Base-by-base conservation (phyloP, 257 asterid species). In the Nicotiana paniculata region DNA sequence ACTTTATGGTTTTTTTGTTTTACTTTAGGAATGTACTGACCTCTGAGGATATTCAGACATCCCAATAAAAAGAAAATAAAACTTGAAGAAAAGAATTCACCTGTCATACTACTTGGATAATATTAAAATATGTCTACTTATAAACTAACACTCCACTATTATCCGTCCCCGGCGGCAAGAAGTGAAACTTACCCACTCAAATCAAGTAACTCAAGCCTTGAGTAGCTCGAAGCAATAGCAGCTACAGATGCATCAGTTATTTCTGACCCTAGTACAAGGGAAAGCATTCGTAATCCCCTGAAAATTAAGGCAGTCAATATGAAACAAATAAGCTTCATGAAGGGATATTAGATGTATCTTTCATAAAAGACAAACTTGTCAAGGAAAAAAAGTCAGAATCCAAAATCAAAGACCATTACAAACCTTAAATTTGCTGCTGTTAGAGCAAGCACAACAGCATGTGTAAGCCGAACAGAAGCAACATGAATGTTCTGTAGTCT, bases 171-270 rank as follows among this genome's bases (percentile, higher is more conserved):
- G 5, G 3, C 24, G 11, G 15, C 53, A 66, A 12, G 30, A 79
- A 61, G 69, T n/a, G 78, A 17, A 81, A 90, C 95, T 32, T 87
- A 96, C 99, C 99, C 99, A 82, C 99, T 96, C 39, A 96, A 92
- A 91, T 96, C 99, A 85, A 96, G 97, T 90, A 92, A 89, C 84
- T 96, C 97, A 84, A 96, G 89, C 63, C 88, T 90, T 16, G 97
- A 82, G 86, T 94, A 96, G 84, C 93, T 89, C 35, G 96, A 93
- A 83, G 94, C 91, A 79, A 96, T 92, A 72, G 99, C 97, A 72
- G 97, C 99, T 28, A 96, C 97, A 33, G 99, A 96, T 84, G 98
- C 99, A 91, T 95, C 99, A 30, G 95, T 96, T 72, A 96, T 90
- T 84, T 90, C 98, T 39, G 93, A 91, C 61, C 99, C 99, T 79